Evolutionary conservation across 2,329 filamentous ascomycete genomes (phyloP).

Genomic region (Phoma sp.): DNA sequence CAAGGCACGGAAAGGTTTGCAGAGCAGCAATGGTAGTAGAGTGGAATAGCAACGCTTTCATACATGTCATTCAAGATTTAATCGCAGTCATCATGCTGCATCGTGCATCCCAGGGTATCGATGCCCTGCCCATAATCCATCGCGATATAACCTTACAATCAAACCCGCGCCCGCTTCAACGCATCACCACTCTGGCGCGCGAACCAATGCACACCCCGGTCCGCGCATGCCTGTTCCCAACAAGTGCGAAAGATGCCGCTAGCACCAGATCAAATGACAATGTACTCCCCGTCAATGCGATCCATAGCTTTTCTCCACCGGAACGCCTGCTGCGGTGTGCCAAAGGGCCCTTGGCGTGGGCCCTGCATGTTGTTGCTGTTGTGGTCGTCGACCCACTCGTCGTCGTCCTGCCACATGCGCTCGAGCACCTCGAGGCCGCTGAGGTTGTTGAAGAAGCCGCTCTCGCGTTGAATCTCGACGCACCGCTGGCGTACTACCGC

Average conservation of each 20-base stretch:
- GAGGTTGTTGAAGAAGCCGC: constrained; percentile 92
- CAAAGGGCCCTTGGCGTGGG: constrained; percentile 28
- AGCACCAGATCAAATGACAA: constrained; percentile 52
- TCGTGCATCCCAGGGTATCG: constrained; percentile 12
- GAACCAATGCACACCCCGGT: constrained; percentile 18
- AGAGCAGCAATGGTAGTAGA: background rate
- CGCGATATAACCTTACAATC: constrained; percentile 14
- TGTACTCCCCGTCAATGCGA: constrained; percentile 59
- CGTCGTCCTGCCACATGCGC: constrained; percentile 74
- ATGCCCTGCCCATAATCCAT: constrained; percentile 12
- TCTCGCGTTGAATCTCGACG: constrained; percentile 83
- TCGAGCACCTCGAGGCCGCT: constrained; percentile 85
- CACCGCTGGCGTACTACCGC: constrained; percentile 80
- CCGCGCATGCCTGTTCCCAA: constrained; percentile 10
- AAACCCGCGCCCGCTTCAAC: constrained; percentile 12
- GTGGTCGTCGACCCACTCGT: constrained; percentile 36
- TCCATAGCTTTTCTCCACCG: constrained; percentile 60
- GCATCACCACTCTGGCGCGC: constrained; percentile 13
- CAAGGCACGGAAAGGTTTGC: background rate
- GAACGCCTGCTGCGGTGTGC: constrained; percentile 48
- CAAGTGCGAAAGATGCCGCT: constrained; percentile 23
- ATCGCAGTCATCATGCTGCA: constrained; percentile 11
- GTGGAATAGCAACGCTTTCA: constrained; percentile 17
- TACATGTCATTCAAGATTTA: constrained; percentile 17
- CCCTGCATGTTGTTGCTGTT: constrained; percentile 19